A percentile compares a stretch with the other conserved stretches of the same genome.
Evolutionary conservation across 306 rosid species (phyloP).

Genomic region (Gillenia trifoliata): DNA sequence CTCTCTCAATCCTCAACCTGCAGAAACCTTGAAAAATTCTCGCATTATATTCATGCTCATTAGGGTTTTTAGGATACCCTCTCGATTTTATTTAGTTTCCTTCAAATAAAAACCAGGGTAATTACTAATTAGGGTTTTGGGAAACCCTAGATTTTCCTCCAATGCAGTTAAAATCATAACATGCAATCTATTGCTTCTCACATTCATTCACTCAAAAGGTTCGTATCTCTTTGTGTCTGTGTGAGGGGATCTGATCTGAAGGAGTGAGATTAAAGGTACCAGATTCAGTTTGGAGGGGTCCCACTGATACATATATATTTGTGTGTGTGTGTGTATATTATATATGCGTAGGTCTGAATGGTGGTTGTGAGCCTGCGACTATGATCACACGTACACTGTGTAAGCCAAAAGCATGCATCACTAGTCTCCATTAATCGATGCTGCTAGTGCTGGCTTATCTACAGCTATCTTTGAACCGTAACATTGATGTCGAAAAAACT

Average conservation of each 20-base stretch:
- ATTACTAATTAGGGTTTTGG: no score
- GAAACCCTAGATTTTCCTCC: no score
- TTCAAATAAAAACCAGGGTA: no score
- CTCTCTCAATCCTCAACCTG: background rate
- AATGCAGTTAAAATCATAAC: background rate
- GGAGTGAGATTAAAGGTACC: background rate
- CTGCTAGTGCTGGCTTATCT: background rate
- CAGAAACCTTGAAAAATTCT: slow-evolving; percentile 5
- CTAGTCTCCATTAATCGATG: background rate
- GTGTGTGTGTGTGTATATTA: no score
- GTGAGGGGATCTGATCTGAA: background rate
- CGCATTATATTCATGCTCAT: no score
- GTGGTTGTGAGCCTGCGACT: background rate
- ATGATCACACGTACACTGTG: background rate
- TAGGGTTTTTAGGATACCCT: background rate
- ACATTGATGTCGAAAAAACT: background rate
- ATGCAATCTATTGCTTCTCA: background rate
- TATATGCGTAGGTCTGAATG: background rate
- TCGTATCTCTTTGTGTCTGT: background rate
- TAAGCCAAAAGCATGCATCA: background rate
- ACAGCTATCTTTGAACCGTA: no score
- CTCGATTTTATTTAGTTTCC: background rate
- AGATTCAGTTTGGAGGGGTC: background rate
- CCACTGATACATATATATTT: background rate
- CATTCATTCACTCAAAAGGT: slow-evolving; percentile 4